Conservation (phyloP, 306 rosid species). For the Citrullus mucosospermus region DNA sequence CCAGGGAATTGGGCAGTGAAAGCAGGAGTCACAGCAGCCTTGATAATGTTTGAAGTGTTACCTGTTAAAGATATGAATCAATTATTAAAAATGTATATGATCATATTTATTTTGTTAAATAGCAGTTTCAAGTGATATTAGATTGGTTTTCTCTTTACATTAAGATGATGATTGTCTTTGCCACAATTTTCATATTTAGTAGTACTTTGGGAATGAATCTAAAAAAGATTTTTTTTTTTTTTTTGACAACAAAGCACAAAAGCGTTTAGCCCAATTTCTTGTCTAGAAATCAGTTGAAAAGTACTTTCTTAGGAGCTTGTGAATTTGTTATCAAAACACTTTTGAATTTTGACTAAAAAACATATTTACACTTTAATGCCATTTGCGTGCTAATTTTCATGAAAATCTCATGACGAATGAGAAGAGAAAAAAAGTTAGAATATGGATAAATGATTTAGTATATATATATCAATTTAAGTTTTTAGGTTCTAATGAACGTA, state of each 20-base stretch:
- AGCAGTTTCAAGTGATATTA: too few relatives aligned
- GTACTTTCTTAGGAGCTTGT: not conserved
- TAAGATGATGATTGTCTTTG: too few relatives aligned
- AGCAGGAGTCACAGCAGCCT: slow-evolving; percentile 55
- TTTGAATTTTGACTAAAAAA: not conserved
- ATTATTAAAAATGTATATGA: not conserved
- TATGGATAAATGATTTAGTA: not conserved
- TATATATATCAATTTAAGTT: not conserved
- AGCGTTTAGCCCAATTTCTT: too few relatives aligned
- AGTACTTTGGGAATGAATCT: too few relatives aligned
- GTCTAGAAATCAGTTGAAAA: too few relatives aligned
- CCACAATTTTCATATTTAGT: not conserved
- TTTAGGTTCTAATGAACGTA: not conserved
- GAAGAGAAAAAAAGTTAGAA: not conserved
- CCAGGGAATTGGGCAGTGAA: slow-evolving; percentile 54
- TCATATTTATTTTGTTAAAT: not conserved
- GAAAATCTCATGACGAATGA: not conserved
- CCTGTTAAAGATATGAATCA: not conserved
- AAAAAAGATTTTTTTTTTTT: too few relatives aligned
- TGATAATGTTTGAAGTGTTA: slow-evolving; percentile 66
- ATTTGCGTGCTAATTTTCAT: not conserved
- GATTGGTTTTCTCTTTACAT: too few relatives aligned
- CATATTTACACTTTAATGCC: not conserved
- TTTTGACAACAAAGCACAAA: too few relatives aligned
- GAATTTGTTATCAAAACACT: not conserved